These are phyloP conservation scores for Fraxinus sp. DNA, from an alignment of 305 asterid species.

Conservation along the genomic window DNA sequence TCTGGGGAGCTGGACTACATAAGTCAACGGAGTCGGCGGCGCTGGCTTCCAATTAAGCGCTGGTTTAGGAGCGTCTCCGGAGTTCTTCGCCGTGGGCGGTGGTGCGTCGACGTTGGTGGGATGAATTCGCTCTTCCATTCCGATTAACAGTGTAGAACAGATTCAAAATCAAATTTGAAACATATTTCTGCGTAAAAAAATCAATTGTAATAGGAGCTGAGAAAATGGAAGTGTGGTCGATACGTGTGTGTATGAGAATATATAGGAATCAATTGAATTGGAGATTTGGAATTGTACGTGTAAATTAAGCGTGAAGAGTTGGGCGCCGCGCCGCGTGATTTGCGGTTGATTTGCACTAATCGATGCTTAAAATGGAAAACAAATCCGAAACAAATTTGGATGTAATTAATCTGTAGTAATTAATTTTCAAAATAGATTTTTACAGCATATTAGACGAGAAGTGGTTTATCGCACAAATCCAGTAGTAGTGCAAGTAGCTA, in stretches of 20 bases:
- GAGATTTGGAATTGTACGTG: not conserved
- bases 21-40: constrained; percentile 26
- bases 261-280: not conserved
- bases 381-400: not conserved
- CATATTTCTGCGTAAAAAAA: not conserved
- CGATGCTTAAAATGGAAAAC: not conserved
- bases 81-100: not conserved
- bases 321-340: not conserved
- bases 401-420: not conserved
- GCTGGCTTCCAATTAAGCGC: not conserved
- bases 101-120: not conserved
- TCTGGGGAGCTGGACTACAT: constrained; percentile 42
- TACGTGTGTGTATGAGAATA: not conserved
- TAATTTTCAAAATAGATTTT: not conserved
- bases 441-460: not conserved
- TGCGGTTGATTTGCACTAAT: not conserved
- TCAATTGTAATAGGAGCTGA: not conserved
- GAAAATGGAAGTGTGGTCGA: not conserved
- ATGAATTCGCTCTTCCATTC: not conserved
- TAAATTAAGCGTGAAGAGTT: not conserved
- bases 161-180: not conserved
- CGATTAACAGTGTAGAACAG: not conserved
- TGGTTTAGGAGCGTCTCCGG: constrained; percentile 7
- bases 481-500: too few species aligned
- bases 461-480: not conserved